These are phyloP conservation scores for Leptomonas seymouri DNA, from an alignment of 208 protist species.

Conservation along the genomic window DNA sequence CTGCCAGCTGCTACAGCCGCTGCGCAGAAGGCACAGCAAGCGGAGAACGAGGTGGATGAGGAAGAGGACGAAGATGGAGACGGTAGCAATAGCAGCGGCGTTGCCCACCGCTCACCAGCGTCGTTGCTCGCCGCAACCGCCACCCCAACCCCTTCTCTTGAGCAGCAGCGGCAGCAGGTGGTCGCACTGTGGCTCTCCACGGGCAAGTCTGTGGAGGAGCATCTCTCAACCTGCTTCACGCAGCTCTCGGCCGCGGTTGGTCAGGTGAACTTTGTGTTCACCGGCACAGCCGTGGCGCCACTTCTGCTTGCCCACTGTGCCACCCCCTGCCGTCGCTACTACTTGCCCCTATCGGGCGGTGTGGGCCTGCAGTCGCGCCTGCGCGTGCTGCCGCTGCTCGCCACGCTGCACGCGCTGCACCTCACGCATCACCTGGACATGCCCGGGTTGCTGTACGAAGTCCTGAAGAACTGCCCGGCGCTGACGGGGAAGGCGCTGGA, in stretches of 20 bases:
- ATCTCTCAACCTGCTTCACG: constrained; percentile 49
- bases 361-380: constrained; percentile 79
- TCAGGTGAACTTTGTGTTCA: constrained; percentile 75
- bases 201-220: constrained; percentile 48
- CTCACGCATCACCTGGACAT: constrained; percentile 64
- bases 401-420: constrained; percentile 75
- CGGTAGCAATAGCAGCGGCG: neutral
- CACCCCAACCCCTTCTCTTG: constrained; percentile 10
- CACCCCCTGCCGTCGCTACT: constrained; percentile 61
- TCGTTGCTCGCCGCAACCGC: neutral
- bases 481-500: constrained; percentile 71
- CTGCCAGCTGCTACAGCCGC: neutral
- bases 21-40: constrained; percentile 6
- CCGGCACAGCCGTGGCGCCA: constrained; percentile 57
- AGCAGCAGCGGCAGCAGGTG: constrained; percentile 42
- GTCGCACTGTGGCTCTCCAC: constrained; percentile 40
- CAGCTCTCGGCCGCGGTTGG: constrained; percentile 70
- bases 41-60: constrained; percentile 7
- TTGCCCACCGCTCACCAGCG: neutral
- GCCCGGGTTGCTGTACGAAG: constrained; percentile 81
- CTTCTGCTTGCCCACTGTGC: constrained; percentile 57
- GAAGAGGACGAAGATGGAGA: constrained; percentile 16
- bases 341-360: constrained; percentile 58
- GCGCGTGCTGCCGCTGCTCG: constrained; percentile 76
- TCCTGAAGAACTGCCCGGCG: constrained; percentile 78